Base-by-base conservation (phyloP, 805 yeast species). In the Candida qinlingensis region DNA sequence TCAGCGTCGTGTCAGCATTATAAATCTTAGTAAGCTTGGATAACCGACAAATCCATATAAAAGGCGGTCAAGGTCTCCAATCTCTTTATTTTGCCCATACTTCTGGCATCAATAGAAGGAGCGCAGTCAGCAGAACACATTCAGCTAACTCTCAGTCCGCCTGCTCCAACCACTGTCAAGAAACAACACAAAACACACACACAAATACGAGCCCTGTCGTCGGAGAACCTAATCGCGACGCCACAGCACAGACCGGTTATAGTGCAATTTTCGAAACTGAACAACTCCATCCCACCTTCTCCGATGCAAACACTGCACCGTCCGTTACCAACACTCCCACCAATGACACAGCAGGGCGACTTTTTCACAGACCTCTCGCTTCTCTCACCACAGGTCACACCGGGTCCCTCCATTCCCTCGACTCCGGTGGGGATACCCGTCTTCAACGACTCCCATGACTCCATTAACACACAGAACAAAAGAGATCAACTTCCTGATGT, bases 401-500 rank as follows among this genome's bases (percentile, higher is more conserved):
- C 74, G 6, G 41, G 54, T 0, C 37, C 46, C 1, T 55, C 63
- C 4, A 41, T 59, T 37, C 58, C 63, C 1, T 55, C 63, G 4
- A 60, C 66, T 1, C 66, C 66, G 4, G 31, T 49, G 7, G 60
- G 61, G 3, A 55, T 61, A 9, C 66, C 67, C 26, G 52, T 60
- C 26, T 31, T 34, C 5, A 19, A 47, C 3, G 42, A 41, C 10
- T 26, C 37, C 1, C 27, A 34, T 13, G 57, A 53, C 26, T 40
- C 55, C 3, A 51, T 50, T 8, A 33, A 44, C 7, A 31, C 49
- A 13, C 49, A 52, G 30, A 48, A 56, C 10, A 69, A 68, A 44
- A 62, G 75, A 57, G 52, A 61, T 37, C 72, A 70, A 31, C 66
- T 81, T 11, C 84, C 83, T 6, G 77, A 72, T 41, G 59, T 49